Conservation (phyloP, 2,329 filamentous ascomycete genomes). For the Trichophyton equinum region DNA sequence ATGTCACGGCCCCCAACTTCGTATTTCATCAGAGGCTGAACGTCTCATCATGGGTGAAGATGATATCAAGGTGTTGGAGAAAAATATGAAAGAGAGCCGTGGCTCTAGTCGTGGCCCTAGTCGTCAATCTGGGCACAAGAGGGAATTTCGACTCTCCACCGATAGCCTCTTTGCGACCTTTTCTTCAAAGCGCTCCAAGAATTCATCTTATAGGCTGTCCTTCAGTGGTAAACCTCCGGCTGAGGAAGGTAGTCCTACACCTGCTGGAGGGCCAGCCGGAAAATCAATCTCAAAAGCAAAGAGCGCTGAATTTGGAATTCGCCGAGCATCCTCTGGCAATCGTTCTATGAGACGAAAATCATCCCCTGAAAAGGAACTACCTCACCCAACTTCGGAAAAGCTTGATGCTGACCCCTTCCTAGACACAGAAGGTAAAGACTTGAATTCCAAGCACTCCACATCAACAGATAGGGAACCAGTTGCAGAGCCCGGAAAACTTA, state of each 20-base stretch:
- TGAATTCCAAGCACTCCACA: background rate
- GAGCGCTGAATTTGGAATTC: slow-evolving; percentile 8
- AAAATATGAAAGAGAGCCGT: background rate
- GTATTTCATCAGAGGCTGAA: slow-evolving; percentile 15
- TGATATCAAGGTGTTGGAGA: background rate
- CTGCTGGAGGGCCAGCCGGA: background rate
- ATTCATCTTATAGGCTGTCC: slow-evolving; percentile 9
- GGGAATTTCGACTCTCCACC: slow-evolving; percentile 13
- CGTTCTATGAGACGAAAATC: background rate
- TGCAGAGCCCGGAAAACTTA: background rate
- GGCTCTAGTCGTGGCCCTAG: slow-evolving; percentile 2
- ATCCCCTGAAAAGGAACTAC: background rate
- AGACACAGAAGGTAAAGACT: background rate
- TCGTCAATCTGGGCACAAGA: slow-evolving; percentile 2
- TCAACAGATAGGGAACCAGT: too few relatives aligned
- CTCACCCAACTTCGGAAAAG: background rate
- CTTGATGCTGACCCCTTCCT: background rate
- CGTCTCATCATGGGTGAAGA: slow-evolving; percentile 14
- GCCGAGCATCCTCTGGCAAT: slow-evolving; percentile 2
- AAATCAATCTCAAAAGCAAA: slow-evolving; percentile 8
- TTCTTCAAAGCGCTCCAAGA: slow-evolving; percentile 6
- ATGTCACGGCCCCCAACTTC: slow-evolving; percentile 12
- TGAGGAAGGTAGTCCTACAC: background rate
- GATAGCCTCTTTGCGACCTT: slow-evolving; percentile 13
- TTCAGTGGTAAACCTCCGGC: slow-evolving; percentile 2